Evolutionary conservation across 1,284 basidiomycete genomes (phyloP).

Genomic region (Vanrija sp.): DNA sequence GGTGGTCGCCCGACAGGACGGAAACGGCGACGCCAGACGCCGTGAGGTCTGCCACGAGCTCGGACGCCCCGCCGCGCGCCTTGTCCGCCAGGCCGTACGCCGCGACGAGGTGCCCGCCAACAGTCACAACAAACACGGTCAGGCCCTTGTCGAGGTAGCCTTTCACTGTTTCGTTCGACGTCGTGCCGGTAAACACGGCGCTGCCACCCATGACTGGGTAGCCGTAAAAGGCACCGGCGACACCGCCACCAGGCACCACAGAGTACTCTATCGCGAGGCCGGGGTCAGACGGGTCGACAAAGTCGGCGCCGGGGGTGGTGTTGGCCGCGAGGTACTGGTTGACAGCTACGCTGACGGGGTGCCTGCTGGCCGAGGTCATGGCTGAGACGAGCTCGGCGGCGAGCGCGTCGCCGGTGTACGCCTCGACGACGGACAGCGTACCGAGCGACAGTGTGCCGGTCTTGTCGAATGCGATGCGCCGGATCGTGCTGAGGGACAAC

Average conservation of each 20-base stretch:
- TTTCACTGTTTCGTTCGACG: background rate
- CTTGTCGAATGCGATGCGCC: constrained; percentile 53
- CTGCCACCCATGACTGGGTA: background rate
- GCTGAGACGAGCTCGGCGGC: background rate
- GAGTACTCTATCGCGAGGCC: background rate
- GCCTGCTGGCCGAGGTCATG: background rate
- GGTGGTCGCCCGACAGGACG: constrained; percentile 10
- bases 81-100: background rate
- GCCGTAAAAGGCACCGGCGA: background rate
- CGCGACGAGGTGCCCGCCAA: background rate
- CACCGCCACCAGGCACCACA: background rate
- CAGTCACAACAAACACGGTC: background rate
- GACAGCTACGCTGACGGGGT: background rate
- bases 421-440: constrained; percentile 2
- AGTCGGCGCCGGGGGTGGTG: background rate
- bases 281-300: background rate
- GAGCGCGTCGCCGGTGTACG: background rate
- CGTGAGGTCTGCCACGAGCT: background rate
- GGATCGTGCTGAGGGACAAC: constrained; percentile 40
- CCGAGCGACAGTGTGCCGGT: constrained; percentile 48
- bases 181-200: background rate
- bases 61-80: background rate
- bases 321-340: background rate
- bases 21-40: constrained; percentile 61
- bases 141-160: background rate